Evolutionary conservation across 306 rosid species (phyloP).

Genomic region (Calophaca sinica): DNA sequence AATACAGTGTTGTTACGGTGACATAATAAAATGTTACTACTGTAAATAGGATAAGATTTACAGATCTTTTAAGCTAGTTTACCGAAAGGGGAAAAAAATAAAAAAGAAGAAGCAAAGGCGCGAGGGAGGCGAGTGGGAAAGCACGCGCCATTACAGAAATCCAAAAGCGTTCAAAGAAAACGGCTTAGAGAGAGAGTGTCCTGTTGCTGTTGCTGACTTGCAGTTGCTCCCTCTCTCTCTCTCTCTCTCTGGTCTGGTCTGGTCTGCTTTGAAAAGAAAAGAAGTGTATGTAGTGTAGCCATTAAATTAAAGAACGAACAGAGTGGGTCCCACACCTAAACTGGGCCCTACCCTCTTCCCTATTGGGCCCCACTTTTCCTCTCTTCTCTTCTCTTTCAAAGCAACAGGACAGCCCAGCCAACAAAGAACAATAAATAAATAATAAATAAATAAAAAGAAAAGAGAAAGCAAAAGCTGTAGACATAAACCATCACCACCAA

Average conservation of each 20-base stretch:
- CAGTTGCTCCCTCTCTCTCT: no score
- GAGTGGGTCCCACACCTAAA: slow-evolving; percentile 47
- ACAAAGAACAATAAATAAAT: background rate
- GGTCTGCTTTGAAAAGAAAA: slow-evolving; percentile 45
- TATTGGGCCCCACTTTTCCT: background rate
- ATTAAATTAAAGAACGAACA: slow-evolving; percentile 63
- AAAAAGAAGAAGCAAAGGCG: background rate
- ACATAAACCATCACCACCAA: slow-evolving; percentile 42
- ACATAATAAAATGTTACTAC: no score
- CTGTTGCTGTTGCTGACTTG: no score
- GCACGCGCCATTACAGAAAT: slow-evolving; percentile 15
- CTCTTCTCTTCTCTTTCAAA: background rate
- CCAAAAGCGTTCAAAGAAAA: slow-evolving; percentile 41
- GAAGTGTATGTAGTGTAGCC: slow-evolving; percentile 49
- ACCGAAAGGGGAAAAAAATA: background rate
- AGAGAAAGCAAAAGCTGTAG: slow-evolving; percentile 47
- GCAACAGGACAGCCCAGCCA: background rate
- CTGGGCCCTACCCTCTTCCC: background rate
- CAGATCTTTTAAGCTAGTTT: no score
- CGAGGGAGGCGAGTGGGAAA: background rate
- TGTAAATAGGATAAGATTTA: no score
- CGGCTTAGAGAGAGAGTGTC: slow-evolving; percentile 45
- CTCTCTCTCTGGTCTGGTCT: no score
- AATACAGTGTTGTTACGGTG: no score
- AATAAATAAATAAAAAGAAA: background rate